Base-by-base conservation (phyloP, 306 rosid genomes). In the Lathyrus aphaca region DNA sequence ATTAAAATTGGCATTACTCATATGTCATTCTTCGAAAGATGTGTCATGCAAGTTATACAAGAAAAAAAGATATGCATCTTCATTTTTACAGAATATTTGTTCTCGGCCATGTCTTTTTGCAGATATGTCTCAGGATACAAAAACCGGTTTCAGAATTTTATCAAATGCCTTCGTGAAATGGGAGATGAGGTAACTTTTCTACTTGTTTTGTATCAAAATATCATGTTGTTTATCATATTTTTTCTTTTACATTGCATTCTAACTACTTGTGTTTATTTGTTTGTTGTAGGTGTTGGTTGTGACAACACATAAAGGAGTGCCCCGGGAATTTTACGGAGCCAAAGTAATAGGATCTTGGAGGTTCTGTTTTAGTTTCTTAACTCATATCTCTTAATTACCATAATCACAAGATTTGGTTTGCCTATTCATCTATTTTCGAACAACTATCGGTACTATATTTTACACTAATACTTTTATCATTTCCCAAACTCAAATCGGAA, bases 261-360 rank as follows among this genome's bases (percentile, higher is more conserved):
- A 77, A 69, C 69, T 69, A 62, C 54, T 53, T 78, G 32, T 35
- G 10, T 53, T 77, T 74, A 27, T 55, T 63, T 66, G 73, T 68
- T 54, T 54, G 69, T 40, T 73, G 42, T 59, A 95, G 99, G 97
- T 95, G 68, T 69, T 95, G 96, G 99, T 95, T 68, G 99, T 95
- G 85, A 95, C 99, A 40, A 95, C 99, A 4, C 99, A 95, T 77
- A 89, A 95, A 86, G 99, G 99, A 67, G 95, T 84, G 14, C 99
- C 99, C 1, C 45, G 79, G 14, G 99, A 91, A 80, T 95, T 95
- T 82, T 76, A 95, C 72, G 99, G 99, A 51, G 99, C 99, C 73
- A 95, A 89, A 79, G 51, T 85, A 69, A 84, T 95, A 42, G 99
- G 99, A 81, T 95, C 99, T 15, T 76, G 96, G 66, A 95, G 99